A percentile compares a stretch with the other conserved stretches of the same genome.
phyloP scores from a whole-genome alignment of 2,329 filamentous ascomycete species.

The Orbilia blumenaviensis region DNA sequence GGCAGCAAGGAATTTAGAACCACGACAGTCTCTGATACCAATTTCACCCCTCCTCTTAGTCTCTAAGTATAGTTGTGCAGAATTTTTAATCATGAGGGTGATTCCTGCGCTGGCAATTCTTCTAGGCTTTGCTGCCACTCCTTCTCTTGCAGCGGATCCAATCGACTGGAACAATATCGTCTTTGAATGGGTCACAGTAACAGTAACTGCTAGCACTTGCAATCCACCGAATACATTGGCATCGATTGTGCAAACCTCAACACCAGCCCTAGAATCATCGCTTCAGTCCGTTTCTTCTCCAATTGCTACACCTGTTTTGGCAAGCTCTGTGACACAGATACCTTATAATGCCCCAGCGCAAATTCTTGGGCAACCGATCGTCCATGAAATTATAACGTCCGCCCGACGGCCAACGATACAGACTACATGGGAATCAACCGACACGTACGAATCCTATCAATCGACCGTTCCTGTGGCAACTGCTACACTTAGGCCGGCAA shows the following conservation, averaged over 20 bases:
- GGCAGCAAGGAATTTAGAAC: background rate
- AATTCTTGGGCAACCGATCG: conserved; percentile 31
- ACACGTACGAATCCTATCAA: background rate
- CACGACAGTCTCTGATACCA: background rate
- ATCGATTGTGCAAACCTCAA: background rate
- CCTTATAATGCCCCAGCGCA: conserved; percentile 20
- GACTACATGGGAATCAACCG: conserved; percentile 33
- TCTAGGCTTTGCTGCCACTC: conserved; percentile 5
- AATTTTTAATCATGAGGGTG: conserved; percentile 8
- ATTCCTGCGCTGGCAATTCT: conserved; percentile 21
- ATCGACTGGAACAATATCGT: conserved; percentile 41
- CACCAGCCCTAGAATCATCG: background rate
- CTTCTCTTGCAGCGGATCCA: conserved; percentile 24
- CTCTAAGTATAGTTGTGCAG: background rate
- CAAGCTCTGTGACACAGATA: conserved; percentile 5
- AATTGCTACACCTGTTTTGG: background rate
- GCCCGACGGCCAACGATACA: conserved; percentile 21
- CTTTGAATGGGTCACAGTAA: conserved; percentile 47
- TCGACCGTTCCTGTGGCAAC: conserved; percentile 20
- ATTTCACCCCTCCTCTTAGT: background rate
- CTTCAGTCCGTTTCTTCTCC: background rate
- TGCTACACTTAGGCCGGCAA: conserved; percentile 32
- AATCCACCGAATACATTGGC: background rate
- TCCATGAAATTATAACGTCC: conserved; percentile 25
- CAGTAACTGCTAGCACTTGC: conserved; percentile 18